A percentile compares a stretch with the other conserved stretches of the same genome.
phyloP scores from a whole-genome alignment of 2,329 filamentous ascomycete species.

The Claviceps purpurea region DNA sequence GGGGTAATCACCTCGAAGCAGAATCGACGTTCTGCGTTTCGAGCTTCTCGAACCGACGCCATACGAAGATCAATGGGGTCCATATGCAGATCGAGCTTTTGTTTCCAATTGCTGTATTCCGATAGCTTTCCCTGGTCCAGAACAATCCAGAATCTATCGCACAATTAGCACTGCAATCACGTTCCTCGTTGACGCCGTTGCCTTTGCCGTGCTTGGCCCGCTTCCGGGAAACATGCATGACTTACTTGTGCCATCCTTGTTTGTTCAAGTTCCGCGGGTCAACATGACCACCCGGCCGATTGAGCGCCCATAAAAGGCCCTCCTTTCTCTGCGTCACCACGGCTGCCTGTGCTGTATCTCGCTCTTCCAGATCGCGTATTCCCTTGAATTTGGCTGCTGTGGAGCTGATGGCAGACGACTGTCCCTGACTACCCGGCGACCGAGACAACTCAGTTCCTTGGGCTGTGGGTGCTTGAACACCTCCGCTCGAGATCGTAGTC shows the following conservation, averaged over 20 bases:
- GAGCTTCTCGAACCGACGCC: slow-evolving; percentile 90
- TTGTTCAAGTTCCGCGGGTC: slow-evolving; percentile 94
- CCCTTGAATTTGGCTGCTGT: slow-evolving; percentile 63
- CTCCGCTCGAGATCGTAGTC: slow-evolving; percentile 32
- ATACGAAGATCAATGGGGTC: slow-evolving; percentile 94
- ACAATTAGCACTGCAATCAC: background rate
- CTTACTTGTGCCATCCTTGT: slow-evolving; percentile 96
- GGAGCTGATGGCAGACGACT: slow-evolving; percentile 35
- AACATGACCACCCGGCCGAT: slow-evolving; percentile 82
- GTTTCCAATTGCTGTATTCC: slow-evolving; percentile 99
- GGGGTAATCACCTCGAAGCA: slow-evolving; percentile 98
- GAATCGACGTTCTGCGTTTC: slow-evolving; percentile 87
- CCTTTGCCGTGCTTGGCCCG: background rate
- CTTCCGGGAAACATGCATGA: slow-evolving; percentile 9
- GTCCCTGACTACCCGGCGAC: slow-evolving; percentile 41
- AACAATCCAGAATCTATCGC: slow-evolving; percentile 88
- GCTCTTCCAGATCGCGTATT: slow-evolving; percentile 83
- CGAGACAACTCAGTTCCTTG: slow-evolving; percentile 33
- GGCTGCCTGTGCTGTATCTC: slow-evolving; percentile 42
- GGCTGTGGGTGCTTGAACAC: slow-evolving; percentile 15
- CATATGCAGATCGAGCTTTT: slow-evolving; percentile 91
- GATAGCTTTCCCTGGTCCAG: slow-evolving; percentile 92
- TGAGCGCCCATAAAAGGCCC: slow-evolving; percentile 87
- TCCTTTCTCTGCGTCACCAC: slow-evolving; percentile 63
- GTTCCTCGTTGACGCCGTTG: background rate